Conservation (phyloP, 352 stramenopile genomes). For the Globisporangium lucens region DNA sequence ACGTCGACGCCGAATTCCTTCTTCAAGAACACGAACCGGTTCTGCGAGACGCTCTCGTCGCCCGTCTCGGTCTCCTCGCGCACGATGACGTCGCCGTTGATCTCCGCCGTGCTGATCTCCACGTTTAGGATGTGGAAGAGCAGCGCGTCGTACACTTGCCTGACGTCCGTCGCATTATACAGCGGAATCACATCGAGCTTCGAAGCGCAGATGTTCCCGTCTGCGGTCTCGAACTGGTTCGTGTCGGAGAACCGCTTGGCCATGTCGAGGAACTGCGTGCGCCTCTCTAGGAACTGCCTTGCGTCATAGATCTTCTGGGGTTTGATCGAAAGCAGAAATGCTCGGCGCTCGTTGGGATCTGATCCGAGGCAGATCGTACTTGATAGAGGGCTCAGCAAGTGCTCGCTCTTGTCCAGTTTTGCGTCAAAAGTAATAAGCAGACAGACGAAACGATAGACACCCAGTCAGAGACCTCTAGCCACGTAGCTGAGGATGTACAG, state of each 20-base stretch:
- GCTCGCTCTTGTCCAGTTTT: background rate
- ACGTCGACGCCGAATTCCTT: background rate
- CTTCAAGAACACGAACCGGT: conserved; percentile 5
- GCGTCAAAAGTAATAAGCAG: too few relatives aligned
- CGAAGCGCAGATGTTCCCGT: background rate
- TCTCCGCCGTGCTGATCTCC: conserved; percentile 13
- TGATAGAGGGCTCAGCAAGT: background rate
- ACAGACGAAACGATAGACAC: too few relatives aligned
- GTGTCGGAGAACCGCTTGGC: conserved; percentile 24
- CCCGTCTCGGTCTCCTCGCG: conserved; percentile 11
- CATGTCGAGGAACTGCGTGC: conserved; percentile 20
- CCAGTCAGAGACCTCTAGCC: background rate
- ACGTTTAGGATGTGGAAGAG: conserved; percentile 11
- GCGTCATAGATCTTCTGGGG: conserved; percentile 1
- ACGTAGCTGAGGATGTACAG: background rate
- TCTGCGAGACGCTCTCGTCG: conserved; percentile 7
- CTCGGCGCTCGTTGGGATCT: background rate
- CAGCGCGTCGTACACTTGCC: conserved; percentile 14
- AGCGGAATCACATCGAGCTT: conserved; percentile 31
- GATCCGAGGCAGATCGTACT: background rate
- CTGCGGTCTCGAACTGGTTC: conserved; percentile 29
- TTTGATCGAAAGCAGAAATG: background rate
- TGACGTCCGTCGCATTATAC: conserved; percentile 10
- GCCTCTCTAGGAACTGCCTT: conserved; percentile 24
- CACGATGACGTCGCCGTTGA: conserved; percentile 13